These are phyloP conservation scores for Danielia reshetovae DNA, from an alignment of 805 yeast genomes.

Conservation along the genomic window DNA sequence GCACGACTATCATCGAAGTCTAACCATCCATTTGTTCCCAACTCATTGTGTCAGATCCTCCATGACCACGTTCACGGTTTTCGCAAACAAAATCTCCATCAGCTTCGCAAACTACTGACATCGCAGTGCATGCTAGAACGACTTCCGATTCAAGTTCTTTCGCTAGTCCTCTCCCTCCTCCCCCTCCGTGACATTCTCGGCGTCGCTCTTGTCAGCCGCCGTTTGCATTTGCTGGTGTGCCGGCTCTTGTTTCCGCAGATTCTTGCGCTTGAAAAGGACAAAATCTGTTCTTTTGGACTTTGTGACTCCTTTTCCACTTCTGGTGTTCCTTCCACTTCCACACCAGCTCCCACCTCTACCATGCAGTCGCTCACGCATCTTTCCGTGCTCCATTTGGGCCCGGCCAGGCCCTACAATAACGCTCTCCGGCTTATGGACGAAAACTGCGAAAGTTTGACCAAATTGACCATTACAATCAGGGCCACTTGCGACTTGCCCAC, in stretches of 20 bases:
- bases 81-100: constrained; percentile 17
- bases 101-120: constrained; percentile 19
- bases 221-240: background rate
- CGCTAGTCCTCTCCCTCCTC: background rate
- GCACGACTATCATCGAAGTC: too few species aligned
- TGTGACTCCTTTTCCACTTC: too few species aligned
- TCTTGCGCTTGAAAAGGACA: too few species aligned
- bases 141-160: background rate
- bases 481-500: constrained; percentile 3
- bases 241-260: background rate
- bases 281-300: too few species aligned
- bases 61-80: constrained; percentile 15
- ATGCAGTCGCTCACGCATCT: too few species aligned
- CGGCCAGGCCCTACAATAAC: too few species aligned
- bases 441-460: background rate
- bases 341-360: too few species aligned
- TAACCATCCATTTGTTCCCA: too few species aligned
- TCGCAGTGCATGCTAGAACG: constrained; percentile 7
- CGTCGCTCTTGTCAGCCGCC: background rate
- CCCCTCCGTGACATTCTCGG: background rate
- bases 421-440: background rate
- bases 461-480: constrained; percentile 4
- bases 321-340: too few species aligned
- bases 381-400: too few species aligned
- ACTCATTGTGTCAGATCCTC: too few species aligned